phyloP scores from a whole-genome alignment of 2,329 filamentous ascomycete species.

The Talaromyces rugulosus region DNA sequence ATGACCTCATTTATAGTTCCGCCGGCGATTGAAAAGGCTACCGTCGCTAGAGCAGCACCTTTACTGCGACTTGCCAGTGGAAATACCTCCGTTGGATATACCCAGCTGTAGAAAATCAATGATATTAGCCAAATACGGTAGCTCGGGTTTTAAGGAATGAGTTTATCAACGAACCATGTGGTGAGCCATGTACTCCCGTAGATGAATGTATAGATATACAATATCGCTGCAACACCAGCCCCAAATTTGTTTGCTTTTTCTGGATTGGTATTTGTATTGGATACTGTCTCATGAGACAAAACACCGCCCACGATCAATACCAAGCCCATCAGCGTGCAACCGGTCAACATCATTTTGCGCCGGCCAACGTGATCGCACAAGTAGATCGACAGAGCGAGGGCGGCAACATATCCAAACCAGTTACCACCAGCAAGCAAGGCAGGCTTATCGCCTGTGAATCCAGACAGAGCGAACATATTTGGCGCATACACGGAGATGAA shows the following conservation, averaged over 20 bases:
- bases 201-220: constrained; percentile 23
- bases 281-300: constrained; percentile 38
- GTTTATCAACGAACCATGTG: constrained; percentile 18
- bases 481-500: constrained; percentile 44
- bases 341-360: constrained; percentile 40
- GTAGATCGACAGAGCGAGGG: constrained; percentile 46
- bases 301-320: constrained; percentile 40
- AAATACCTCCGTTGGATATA: constrained; percentile 46
- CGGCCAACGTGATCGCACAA: constrained; percentile 47
- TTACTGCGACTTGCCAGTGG: constrained; percentile 40
- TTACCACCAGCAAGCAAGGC: constrained; percentile 46
- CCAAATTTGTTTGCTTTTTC: constrained; percentile 25
- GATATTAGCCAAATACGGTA: background rate
- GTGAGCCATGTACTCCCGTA: constrained; percentile 25
- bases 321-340: constrained; percentile 31
- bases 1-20: constrained; percentile 28
- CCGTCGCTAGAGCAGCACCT: constrained; percentile 29
- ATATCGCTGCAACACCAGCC: constrained; percentile 38
- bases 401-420: constrained; percentile 26
- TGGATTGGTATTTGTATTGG: constrained; percentile 33
- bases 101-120: constrained; percentile 38
- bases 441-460: constrained; percentile 41
- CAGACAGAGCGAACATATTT: constrained; percentile 42
- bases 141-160: background rate
- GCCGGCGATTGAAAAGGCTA: constrained; percentile 25